These are phyloP conservation scores for Ensete glaucum DNA, from an alignment of 176 grass and related monocot genomes.

Conservation along the genomic window DNA sequence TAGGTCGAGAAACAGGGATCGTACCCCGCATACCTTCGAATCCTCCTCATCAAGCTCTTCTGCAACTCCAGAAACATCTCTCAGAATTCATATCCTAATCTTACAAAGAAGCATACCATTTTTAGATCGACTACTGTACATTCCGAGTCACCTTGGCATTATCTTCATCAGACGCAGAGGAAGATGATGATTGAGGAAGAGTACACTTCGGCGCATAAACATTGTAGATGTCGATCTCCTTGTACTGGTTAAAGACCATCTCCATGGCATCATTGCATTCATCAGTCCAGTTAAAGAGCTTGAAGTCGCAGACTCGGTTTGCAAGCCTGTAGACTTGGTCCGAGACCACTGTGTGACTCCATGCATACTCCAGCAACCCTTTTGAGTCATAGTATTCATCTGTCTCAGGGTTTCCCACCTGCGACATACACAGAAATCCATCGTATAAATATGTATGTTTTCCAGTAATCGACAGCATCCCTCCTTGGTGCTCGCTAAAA, in stretches of 20 bases:
- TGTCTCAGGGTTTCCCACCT: constrained; percentile 68
- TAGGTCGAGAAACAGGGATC: constrained; percentile 71
- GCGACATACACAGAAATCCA: background rate
- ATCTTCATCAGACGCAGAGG: background rate
- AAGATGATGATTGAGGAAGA: constrained; percentile 37
- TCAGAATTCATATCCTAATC: background rate
- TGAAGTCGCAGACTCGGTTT: constrained; percentile 53
- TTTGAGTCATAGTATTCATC: constrained; percentile 56
- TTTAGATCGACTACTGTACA: background rate
- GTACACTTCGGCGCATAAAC: constrained; percentile 79
- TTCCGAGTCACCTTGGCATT: background rate
- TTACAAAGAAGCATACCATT: constrained; percentile 7
- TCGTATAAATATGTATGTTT: too few species aligned
- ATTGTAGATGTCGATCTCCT: constrained; percentile 65
- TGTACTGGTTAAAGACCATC: constrained; percentile 39
- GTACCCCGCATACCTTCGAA: constrained; percentile 45
- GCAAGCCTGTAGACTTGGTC: constrained; percentile 45
- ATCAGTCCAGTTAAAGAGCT: constrained; percentile 37
- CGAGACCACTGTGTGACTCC: constrained; percentile 55
- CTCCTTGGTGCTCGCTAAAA: too few species aligned
- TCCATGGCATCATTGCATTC: constrained; percentile 34
- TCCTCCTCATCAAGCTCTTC: constrained; percentile 11
- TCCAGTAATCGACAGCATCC: too few species aligned
- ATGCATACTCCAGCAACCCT: constrained; percentile 65
- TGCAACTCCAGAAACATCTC: background rate